These are phyloP conservation scores for Candida sojae DNA, from an alignment of 1,139 yeast genomes.

Conservation along the genomic window DNA sequence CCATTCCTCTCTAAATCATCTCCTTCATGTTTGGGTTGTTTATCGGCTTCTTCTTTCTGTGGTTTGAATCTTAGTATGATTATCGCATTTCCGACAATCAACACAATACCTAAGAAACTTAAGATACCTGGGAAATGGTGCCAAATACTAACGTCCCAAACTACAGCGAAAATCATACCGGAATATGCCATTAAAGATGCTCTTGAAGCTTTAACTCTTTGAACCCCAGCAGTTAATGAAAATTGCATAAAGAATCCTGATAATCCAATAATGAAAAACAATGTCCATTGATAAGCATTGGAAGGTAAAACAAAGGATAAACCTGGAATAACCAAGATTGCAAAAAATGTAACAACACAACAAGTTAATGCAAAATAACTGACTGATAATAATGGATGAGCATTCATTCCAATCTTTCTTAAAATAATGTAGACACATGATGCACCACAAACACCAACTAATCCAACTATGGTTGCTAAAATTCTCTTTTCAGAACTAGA, in stretches of 20 bases:
- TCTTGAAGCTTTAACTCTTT: conserved; percentile 76
- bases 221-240: conserved; percentile 78
- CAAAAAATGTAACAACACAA: conserved; percentile 53
- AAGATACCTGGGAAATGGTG: conserved; percentile 69
- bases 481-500: conserved; percentile 41
- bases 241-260: conserved; percentile 85
- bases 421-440: conserved; percentile 71
- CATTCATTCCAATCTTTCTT: conserved; percentile 71
- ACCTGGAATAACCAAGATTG: conserved; percentile 59
- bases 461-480: conserved; percentile 65
- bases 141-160: conserved; percentile 76
- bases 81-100: conserved; percentile 69
- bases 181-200: conserved; percentile 77
- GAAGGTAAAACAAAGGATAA: conserved; percentile 63
- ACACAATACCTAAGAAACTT: conserved; percentile 66
- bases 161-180: conserved; percentile 75
- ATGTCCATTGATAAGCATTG: conserved; percentile 60
- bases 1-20: conserved; percentile 18
- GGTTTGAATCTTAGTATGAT: conserved; percentile 57
- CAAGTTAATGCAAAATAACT: conserved; percentile 71
- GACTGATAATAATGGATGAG: conserved; percentile 80
- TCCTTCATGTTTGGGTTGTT: background rate
- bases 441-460: conserved; percentile 72
- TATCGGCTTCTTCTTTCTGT: conserved; percentile 11
- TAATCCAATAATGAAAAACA: conserved; percentile 63